Percentiles rank a stretch among this genome's conserved stretches.
Conservation (phyloP, 2,329 filamentous ascomycete species). For the Berkeleyomyces basicola region DNA sequence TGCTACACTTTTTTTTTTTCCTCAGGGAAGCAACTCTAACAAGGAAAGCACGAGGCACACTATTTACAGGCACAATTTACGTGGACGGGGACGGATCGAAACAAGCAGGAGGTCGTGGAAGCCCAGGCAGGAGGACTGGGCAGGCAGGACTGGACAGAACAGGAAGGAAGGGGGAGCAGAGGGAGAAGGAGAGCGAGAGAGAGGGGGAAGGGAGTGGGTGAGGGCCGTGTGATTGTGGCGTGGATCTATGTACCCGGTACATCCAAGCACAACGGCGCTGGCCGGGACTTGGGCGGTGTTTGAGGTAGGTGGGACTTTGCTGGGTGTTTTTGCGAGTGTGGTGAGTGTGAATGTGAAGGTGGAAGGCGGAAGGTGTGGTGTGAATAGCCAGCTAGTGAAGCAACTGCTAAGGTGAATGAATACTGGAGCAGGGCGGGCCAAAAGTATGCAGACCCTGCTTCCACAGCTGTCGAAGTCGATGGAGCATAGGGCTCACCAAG, state of each 20-base stretch:
- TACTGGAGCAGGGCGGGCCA: not conserved
- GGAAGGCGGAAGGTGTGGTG: too few relatives aligned
- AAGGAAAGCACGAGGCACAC: slow-evolving; percentile 1
- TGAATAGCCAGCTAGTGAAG: too few relatives aligned
- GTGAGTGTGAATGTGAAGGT: too few relatives aligned
- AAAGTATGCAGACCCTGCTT: not conserved
- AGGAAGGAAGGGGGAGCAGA: not conserved
- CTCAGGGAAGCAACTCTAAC: not conserved
- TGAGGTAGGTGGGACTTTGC: not conserved
- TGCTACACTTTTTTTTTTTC: not conserved
- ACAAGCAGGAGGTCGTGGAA: slow-evolving; percentile 2
- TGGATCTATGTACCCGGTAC: not conserved
- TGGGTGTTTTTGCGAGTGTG: not conserved
- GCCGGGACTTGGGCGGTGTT: not conserved
- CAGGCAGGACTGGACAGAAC: too few relatives aligned
- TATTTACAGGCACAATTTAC: slow-evolving; percentile 4
- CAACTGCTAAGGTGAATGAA: not conserved
- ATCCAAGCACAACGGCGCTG: slow-evolving; percentile 2
- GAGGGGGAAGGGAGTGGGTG: not conserved
- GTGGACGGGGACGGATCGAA: slow-evolving; percentile 5
- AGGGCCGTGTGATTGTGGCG: slow-evolving; percentile 6
- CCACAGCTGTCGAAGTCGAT: not conserved
- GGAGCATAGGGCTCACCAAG: not conserved
- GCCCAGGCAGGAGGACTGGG: not conserved
- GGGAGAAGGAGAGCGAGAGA: too few relatives aligned